These are phyloP conservation scores for Annulohypoxylon moriforme DNA, from an alignment of 495 filamentous ascomycete species.

Conservation along the genomic window DNA sequence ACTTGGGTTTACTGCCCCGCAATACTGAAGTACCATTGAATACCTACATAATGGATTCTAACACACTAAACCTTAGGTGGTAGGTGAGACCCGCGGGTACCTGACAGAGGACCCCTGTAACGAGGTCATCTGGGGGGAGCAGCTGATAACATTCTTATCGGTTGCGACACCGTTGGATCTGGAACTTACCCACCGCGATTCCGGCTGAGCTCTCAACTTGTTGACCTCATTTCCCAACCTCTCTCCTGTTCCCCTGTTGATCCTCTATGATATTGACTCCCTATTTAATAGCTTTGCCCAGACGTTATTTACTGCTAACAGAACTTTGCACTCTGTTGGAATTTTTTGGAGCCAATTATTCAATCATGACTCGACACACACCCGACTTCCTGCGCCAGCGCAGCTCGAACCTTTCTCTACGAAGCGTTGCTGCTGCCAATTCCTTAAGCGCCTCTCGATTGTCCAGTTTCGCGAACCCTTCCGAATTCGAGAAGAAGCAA, in stretches of 20 bases:
- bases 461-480: conserved; percentile 48
- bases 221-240: conserved; percentile 27
- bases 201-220: conserved; percentile 7
- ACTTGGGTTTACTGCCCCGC: too few species aligned
- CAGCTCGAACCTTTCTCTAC: conserved; percentile 56
- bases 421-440: conserved; percentile 36
- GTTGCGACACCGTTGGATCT: not conserved
- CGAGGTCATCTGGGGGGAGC: conserved; percentile 1
- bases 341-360: not conserved
- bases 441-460: conserved; percentile 29
- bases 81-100: not conserved
- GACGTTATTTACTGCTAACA: not conserved
- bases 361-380: conserved; percentile 56
- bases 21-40: too few species aligned
- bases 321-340: not conserved
- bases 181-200: not conserved
- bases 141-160: conserved; percentile 16
- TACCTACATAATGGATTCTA: not conserved
- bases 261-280: not conserved
- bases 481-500: conserved; percentile 42
- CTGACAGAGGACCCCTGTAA: not conserved
- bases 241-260: conserved; percentile 12
- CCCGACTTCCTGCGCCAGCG: conserved; percentile 55
- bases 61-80: not conserved
- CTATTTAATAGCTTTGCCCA: not conserved